phyloP scores from a whole-genome alignment of 352 stramenopile genomes.

The Hyaloperonospora arabidopsidis region DNA sequence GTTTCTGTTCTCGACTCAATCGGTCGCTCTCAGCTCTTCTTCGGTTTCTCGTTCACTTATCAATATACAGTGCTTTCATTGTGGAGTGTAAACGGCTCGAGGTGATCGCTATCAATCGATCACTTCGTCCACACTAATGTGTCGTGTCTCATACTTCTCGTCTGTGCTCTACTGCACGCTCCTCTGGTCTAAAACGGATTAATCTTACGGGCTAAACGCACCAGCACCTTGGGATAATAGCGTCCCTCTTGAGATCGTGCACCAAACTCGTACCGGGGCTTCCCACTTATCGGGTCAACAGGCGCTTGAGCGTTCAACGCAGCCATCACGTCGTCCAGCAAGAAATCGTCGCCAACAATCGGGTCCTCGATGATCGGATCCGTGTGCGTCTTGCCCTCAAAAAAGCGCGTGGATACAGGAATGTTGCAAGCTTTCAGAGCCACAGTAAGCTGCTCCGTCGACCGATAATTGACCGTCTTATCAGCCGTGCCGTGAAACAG shows the following conservation, averaged over 20 bases:
- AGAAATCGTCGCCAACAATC: constrained; percentile 54
- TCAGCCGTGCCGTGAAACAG: constrained; percentile 66
- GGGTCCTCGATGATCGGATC: constrained; percentile 89
- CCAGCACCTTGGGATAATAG: constrained; percentile 41
- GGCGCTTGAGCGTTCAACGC: constrained; percentile 42
- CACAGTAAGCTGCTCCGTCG: constrained; percentile 42
- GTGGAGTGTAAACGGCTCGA: neutral
- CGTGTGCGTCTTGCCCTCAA: constrained; percentile 83
- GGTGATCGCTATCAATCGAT: neutral
- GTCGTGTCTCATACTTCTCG: too few relatives aligned
- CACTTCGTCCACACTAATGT: neutral
- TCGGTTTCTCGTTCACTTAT: neutral
- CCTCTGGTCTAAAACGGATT: constrained; percentile 49
- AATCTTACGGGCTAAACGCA: constrained; percentile 41
- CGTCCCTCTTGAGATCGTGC: constrained; percentile 31
- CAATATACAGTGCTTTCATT: constrained; percentile 26
- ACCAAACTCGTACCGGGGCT: constrained; percentile 29
- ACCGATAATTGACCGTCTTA: constrained; percentile 51
- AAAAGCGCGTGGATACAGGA: constrained; percentile 53
- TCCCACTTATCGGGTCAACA: constrained; percentile 24
- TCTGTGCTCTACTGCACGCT: constrained; percentile 15
- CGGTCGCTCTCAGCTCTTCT: neutral
- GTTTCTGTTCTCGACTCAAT: too few relatives aligned
- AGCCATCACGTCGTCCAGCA: constrained; percentile 46
- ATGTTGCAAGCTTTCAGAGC: constrained; percentile 40